Evolutionary conservation across 257 asterid genomes (phyloP).

Genomic region (Nicotiana tomentosiformis): DNA sequence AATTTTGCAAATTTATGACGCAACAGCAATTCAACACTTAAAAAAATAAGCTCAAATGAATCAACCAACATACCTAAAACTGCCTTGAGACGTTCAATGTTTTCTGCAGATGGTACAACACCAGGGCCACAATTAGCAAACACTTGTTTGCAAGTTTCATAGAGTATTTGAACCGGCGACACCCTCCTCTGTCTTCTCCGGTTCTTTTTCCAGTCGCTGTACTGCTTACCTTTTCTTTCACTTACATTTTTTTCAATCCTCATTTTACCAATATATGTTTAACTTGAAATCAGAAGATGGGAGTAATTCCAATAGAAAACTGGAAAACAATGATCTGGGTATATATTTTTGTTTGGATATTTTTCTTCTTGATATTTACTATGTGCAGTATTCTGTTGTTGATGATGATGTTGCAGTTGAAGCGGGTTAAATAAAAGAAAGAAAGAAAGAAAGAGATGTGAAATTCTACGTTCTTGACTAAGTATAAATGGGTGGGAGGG

Average conservation of each 20-base stretch:
- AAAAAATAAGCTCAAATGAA: background rate
- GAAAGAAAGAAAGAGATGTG: background rate
- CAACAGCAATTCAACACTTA: background rate
- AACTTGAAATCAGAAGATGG: background rate
- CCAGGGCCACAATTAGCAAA: slow-evolving; percentile 85
- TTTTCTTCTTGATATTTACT: background rate
- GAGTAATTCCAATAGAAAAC: background rate
- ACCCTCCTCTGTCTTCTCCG: slow-evolving; percentile 6
- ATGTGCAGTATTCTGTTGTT: background rate
- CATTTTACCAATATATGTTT: background rate
- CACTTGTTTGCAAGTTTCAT: slow-evolving; percentile 63
- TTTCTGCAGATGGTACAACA: slow-evolving; percentile 66
- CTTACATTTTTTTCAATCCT: slow-evolving; percentile 5
- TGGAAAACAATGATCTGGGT: background rate
- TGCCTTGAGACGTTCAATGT: slow-evolving; percentile 53
- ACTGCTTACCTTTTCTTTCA: slow-evolving; percentile 4
- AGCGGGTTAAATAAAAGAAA: background rate
- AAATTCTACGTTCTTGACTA: background rate
- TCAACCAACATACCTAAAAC: slow-evolving; percentile 50
- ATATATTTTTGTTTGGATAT: background rate
- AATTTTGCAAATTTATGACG: background rate
- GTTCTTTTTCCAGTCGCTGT: background rate
- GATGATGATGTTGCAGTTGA: background rate
- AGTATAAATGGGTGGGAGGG: background rate
- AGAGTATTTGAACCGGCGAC: slow-evolving; percentile 59